Percentiles rank a stretch among this genome's conserved stretches.
Conservation (phyloP, 2,329 filamentous ascomycete genomes). For the Verticillium longisporum region DNA sequence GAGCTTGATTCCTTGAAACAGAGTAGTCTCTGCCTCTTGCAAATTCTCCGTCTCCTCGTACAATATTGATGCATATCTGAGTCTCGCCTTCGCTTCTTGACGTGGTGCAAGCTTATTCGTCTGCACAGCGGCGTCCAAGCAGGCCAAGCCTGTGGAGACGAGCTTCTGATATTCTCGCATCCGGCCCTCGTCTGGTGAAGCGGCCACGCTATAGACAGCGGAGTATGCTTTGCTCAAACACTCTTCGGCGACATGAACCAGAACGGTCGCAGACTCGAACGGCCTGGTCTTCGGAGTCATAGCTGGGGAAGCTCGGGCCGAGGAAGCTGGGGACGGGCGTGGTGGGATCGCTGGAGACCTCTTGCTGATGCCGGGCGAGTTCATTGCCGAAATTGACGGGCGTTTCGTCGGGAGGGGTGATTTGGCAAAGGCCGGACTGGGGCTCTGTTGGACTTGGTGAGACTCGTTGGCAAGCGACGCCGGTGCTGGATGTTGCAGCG, state of each 20-base stretch:
- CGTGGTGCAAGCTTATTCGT: conserved; percentile 54
- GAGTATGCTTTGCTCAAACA: conserved; percentile 62
- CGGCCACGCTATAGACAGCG: conserved; percentile 41
- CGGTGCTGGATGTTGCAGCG: background rate
- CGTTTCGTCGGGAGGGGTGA: conserved; percentile 23
- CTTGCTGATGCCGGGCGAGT: conserved; percentile 32
- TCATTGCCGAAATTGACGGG: conserved; percentile 24
- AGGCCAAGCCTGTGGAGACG: conserved; percentile 65
- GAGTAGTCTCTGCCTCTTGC: conserved; percentile 63
- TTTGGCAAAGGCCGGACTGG: conserved; percentile 25
- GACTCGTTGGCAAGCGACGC: conserved; percentile 7
- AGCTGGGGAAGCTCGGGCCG: conserved; percentile 27
- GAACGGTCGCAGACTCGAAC: conserved; percentile 48
- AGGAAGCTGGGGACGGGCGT: conserved; percentile 13
- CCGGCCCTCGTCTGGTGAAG: conserved; percentile 40
- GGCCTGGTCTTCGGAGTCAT: conserved; percentile 31
- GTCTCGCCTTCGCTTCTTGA: conserved; percentile 60
- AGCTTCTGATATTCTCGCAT: conserved; percentile 65
- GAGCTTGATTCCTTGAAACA: conserved; percentile 64
- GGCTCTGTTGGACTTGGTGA: conserved; percentile 20
- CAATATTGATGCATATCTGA: conserved; percentile 66
- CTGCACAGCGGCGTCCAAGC: conserved; percentile 63
- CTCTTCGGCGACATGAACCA: conserved; percentile 69
- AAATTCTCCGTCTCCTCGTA: conserved; percentile 72
- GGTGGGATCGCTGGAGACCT: conserved; percentile 23